Evolutionary conservation across 352 stramenopile species (phyloP), one percentile per base, ranked within the genome.

Genomic region (Phytophthora aleatoria): DNA sequence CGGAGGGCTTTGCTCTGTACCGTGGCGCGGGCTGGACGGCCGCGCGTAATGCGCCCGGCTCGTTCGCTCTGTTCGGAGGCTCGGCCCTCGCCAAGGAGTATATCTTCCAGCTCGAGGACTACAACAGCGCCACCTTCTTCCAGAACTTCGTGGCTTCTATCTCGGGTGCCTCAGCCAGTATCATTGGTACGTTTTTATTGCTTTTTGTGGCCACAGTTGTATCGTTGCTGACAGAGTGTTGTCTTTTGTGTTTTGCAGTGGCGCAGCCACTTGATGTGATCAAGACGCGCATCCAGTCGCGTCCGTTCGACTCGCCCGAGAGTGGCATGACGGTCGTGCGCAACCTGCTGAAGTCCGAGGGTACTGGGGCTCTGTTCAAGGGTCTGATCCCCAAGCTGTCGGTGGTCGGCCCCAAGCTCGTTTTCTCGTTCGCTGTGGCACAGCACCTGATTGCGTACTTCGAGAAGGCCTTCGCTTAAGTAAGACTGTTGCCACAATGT

Each of bases 351-450:
- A 87, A 95, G 69, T 85, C 97, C 35, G 95, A 99, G 67, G 95
- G 95, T 30, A 61, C 86, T 8, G 78, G 81, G 39, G 93, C 91
- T 56, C 85, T 99, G 53, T 98, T 99, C 81, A 99, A 99, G 80
- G 95, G 95, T 30, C 82, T 98, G 47, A 89, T 96, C 66, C 95
- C 95, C 45, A 98, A 98, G 87, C 82, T 98, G 33, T 86, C 96
- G 24, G 92, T 98, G 10, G 94, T 98, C 44, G 95, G 94, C 26
- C 95, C 95, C 12, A 98, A 98, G 81, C 89, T 98, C 53, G 87
- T 98, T 45, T 98, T 98, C 81, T 98, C 92, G 31, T 98, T 98
- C 77, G 96, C 94, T 0, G 86, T 98, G 53, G 95, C 95, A 56
- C 95, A 98, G 73, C 92, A 97, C 65, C 74, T 98, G 26, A 98